These are phyloP conservation scores for Didymellaceae sp. DNA, from an alignment of 2,329 filamentous ascomycete genomes.

Conservation along the genomic window DNA sequence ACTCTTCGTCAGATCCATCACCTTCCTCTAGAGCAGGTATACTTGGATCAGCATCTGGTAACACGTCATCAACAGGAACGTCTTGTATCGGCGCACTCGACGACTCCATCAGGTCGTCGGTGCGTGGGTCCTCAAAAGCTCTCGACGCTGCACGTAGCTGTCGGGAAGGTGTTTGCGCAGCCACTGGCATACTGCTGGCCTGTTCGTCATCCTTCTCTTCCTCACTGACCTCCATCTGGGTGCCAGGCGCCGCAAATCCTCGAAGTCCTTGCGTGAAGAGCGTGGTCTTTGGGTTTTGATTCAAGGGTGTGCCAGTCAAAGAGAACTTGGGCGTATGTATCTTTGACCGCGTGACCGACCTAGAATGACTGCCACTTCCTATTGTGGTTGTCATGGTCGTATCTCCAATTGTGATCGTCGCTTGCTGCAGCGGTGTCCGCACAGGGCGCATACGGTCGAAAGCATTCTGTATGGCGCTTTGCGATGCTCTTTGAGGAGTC, in stretches of 20 bases:
- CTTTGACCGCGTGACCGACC: conserved; percentile 57
- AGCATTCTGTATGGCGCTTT: conserved; percentile 61
- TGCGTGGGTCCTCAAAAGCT: conserved; percentile 23
- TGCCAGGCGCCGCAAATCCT: conserved; percentile 63
- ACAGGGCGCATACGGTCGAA: conserved; percentile 71
- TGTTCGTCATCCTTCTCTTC: conserved; percentile 29
- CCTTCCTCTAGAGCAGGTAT: conserved; percentile 7
- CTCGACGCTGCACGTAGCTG: conserved; percentile 13
- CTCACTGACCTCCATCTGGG: conserved; percentile 45
- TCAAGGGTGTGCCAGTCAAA: conserved; percentile 35
- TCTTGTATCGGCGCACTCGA: conserved; percentile 21
- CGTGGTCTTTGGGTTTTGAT: conserved; percentile 37
- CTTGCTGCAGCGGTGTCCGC: conserved; percentile 67
- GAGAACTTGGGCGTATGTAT: conserved; percentile 51
- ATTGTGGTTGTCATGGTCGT: conserved; percentile 70
- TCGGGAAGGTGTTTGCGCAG: conserved; percentile 25
- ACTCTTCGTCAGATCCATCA: conserved; percentile 50
- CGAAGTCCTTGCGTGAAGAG: conserved; percentile 56
- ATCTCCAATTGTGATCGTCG: conserved; percentile 77
- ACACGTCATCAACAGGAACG: not conserved
- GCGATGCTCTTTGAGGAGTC: conserved; percentile 42
- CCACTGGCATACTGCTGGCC: conserved; percentile 23
- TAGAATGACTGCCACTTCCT: conserved; percentile 54
- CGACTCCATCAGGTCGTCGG: conserved; percentile 23
- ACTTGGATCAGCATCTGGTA: not conserved